phyloP scores from a whole-genome alignment of 306 rosid genomes.

The Inga oerstediana region DNA sequence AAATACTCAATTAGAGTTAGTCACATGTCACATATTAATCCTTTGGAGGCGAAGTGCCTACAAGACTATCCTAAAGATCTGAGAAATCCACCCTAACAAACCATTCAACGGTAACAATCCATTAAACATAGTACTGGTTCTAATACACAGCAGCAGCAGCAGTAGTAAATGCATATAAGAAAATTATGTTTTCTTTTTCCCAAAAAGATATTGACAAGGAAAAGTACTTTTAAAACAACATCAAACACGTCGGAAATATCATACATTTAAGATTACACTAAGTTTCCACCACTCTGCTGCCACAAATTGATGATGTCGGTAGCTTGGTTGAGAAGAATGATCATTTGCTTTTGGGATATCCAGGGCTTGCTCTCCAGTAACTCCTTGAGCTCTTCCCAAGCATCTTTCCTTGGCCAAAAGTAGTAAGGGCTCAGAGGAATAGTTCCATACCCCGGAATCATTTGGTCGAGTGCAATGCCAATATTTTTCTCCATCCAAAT shows the following conservation, averaged over 20 bases:
- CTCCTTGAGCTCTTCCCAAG: conserved; percentile 98
- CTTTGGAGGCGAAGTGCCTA: not conserved
- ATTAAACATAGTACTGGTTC: conserved; percentile 24
- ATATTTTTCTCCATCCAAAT: conserved; percentile 99
- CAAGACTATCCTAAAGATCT: not conserved
- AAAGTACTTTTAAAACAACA: conserved; percentile 32
- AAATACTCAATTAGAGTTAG: not conserved
- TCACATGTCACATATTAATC: not conserved
- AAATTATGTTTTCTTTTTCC: not conserved
- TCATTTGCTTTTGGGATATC: conserved; percentile 98
- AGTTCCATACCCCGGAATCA: conserved; percentile 83
- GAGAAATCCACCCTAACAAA: no score
- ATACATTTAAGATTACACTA: conserved; percentile 47
- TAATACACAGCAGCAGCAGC: no score
- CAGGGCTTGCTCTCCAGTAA: conserved; percentile 94
- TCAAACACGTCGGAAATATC: not conserved
- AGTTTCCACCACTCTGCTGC: conserved; percentile 98
- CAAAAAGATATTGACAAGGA: not conserved
- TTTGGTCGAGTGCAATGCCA: conserved; percentile 83
- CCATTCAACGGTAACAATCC: not conserved
- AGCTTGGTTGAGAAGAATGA: conserved; percentile 98
- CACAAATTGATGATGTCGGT: conserved; percentile 95
- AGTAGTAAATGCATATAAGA: not conserved
- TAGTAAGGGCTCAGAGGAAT: conserved; percentile 93
- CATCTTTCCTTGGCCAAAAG: conserved; percentile 99